phyloP scores from a whole-genome alignment of 495 filamentous ascomycete genomes.

The Penicillium steckii region DNA sequence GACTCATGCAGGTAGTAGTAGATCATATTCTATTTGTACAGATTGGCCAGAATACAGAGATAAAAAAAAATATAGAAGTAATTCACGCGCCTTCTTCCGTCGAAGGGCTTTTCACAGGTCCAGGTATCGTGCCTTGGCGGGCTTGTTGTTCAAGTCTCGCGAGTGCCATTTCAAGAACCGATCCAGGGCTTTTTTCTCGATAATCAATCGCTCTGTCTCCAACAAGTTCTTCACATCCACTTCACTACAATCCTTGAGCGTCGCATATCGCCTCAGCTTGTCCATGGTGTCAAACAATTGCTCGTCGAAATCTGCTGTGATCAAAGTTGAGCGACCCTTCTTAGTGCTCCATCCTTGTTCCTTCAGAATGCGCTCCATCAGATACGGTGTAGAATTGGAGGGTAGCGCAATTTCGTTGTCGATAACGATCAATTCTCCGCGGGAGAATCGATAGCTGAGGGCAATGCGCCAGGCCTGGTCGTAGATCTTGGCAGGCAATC shows the following conservation, averaged over 20 bases:
- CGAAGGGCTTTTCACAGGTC: constrained; percentile 10
- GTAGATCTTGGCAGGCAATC: constrained; percentile 85
- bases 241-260: constrained; percentile 64
- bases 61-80: constrained; percentile 18
- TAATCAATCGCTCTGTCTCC: constrained; percentile 77
- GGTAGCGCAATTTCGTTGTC: constrained; percentile 67
- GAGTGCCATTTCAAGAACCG: constrained; percentile 72
- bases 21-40: constrained; percentile 39
- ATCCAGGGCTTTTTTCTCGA: constrained; percentile 80
- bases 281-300: constrained; percentile 48
- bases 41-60: constrained; percentile 22
- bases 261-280: constrained; percentile 61
- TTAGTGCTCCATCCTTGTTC: constrained; percentile 69
- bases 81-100: constrained; percentile 5
- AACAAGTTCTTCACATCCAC: constrained; percentile 94
- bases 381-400: constrained; percentile 51
- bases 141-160: constrained; percentile 58
- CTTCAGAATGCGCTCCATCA: constrained; percentile 62
- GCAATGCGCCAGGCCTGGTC: constrained; percentile 95
- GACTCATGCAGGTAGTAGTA: too few relatives aligned
- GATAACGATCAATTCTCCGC: constrained; percentile 82
- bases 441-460: constrained; percentile 82
- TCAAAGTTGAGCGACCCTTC: constrained; percentile 72
- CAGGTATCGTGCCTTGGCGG: constrained; percentile 33
- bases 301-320: constrained; percentile 54